A percentile compares a stretch with the other conserved stretches of the same genome.
Evolutionary conservation across 1,284 basidiomycete genomes (phyloP).

Genomic region (Taiwanofungus camphoratus): DNA sequence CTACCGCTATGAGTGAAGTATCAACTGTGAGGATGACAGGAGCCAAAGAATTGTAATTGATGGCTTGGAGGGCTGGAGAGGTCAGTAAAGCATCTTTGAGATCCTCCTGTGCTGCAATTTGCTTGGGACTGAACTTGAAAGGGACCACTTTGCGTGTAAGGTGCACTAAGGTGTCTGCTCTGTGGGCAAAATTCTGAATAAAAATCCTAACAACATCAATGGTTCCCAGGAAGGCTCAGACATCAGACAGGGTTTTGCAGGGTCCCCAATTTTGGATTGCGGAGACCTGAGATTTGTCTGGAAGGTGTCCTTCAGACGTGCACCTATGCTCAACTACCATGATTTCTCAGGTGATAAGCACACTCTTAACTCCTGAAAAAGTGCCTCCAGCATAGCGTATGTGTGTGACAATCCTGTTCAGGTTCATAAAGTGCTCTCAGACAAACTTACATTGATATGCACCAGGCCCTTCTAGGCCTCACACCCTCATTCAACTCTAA

Average conservation of each 20-base stretch:
- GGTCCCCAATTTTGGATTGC: conserved; percentile 22
- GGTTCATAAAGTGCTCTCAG: conserved; percentile 19
- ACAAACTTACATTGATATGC: no score
- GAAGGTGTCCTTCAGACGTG: conserved; percentile 19
- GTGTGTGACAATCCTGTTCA: conserved; percentile 27
- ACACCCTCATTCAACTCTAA: no score
- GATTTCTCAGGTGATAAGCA: conserved; percentile 13
- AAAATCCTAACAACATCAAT: conserved; percentile 18
- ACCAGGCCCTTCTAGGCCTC: no score
- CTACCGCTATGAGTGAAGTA: conserved; percentile 30
- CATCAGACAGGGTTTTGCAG: conserved; percentile 14
- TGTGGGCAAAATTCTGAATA: conserved; percentile 17
- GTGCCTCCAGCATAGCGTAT: conserved; percentile 25
- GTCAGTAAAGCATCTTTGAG: no score
- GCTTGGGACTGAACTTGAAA: no score
- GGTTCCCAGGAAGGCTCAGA: conserved; percentile 20
- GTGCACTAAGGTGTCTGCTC: conserved; percentile 16
- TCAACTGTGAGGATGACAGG: no score
- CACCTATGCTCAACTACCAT: conserved; percentile 25
- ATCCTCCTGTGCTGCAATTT: no score
- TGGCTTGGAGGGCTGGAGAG: conserved; percentile 28
- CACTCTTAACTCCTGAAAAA: conserved; percentile 17
- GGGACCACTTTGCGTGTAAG: conserved; percentile 19
- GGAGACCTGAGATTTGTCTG: conserved; percentile 20
- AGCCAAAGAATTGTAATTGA: conserved; percentile 53